Evolutionary conservation across 495 filamentous ascomycete genomes (phyloP).

Genomic region (Xanthoparmelia taractica): DNA sequence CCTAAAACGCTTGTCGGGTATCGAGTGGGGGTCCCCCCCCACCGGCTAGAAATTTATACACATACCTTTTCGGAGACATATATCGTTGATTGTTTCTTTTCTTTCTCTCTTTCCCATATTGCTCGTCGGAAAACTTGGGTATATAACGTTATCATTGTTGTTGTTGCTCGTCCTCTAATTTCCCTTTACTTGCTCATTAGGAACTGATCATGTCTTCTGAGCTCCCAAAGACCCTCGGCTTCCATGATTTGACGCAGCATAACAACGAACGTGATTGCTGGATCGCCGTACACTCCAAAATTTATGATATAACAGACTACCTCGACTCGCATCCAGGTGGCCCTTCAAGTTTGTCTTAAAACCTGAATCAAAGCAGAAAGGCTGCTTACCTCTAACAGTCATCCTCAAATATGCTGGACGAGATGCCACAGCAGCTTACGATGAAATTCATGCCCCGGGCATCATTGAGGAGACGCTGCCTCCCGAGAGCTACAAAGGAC

Average conservation of each 20-base stretch:
- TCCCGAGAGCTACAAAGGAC: conserved; percentile 49
- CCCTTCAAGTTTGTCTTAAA: conserved; percentile 14
- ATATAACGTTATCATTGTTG: too few species aligned
- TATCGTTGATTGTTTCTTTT: neutral
- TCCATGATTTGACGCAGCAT: conserved; percentile 67
- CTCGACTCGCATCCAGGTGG: conserved; percentile 72
- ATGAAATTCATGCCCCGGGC: conserved; percentile 56
- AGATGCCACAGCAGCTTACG: conserved; percentile 65
- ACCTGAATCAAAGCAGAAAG: neutral
- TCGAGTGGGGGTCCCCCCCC: neutral
- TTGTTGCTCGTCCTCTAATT: neutral
- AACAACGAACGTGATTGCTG: conserved; percentile 72
- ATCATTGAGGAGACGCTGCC: conserved; percentile 51
- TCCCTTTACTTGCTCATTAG: neutral
- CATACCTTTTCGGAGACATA: too few species aligned
- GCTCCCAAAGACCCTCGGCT: conserved; percentile 43
- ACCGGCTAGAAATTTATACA: too few species aligned
- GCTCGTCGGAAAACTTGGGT: too few species aligned
- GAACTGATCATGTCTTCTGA: neutral
- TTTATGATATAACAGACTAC: conserved; percentile 88
- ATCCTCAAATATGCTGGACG: conserved; percentile 62
- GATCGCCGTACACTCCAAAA: conserved; percentile 80
- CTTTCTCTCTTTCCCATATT: neutral
- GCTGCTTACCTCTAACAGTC: conserved; percentile 34
- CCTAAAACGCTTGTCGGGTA: conserved; percentile 4